Conservation (phyloP, 768 basidiomycete species). For the Panellus pusillus region DNA sequence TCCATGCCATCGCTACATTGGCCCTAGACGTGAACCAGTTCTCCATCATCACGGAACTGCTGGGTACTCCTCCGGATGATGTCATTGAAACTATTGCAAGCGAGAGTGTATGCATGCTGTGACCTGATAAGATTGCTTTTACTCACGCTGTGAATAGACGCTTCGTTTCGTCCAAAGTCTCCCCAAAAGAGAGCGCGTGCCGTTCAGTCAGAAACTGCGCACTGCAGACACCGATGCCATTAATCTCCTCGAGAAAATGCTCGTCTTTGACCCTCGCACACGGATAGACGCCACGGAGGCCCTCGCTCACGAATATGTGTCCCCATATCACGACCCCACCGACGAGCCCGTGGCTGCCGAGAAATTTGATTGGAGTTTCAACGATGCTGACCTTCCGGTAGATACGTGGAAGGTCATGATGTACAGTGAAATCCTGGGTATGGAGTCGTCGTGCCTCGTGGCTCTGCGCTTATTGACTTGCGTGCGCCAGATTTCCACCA, state of each 20-base stretch:
- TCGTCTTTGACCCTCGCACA: slow-evolving; percentile 97
- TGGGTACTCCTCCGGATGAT: slow-evolving; percentile 99
- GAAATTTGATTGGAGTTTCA: slow-evolving; percentile 99
- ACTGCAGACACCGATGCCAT: slow-evolving; percentile 88
- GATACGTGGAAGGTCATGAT: slow-evolving; percentile 99
- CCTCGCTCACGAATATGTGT: slow-evolving; percentile 91
- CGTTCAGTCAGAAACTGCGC: slow-evolving; percentile 90
- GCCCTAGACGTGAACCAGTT: slow-evolving; percentile 98
- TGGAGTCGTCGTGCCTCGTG: not conserved
- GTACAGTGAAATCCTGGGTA: slow-evolving; percentile 97
- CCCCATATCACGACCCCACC: slow-evolving; percentile 97
- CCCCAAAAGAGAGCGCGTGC: slow-evolving; percentile 93
- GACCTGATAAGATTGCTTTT: slow-evolving; percentile 13
- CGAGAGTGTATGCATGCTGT: slow-evolving; percentile 76
- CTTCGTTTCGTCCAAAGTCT: slow-evolving; percentile 97
- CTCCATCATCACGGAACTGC: slow-evolving; percentile 96
- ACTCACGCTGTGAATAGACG: slow-evolving; percentile 53
- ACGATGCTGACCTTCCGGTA: slow-evolving; percentile 96
- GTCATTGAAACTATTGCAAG: slow-evolving; percentile 98
- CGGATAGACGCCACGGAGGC: slow-evolving; percentile 92
- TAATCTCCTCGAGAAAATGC: slow-evolving; percentile 97
- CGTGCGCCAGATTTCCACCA: slow-evolving; percentile 71
- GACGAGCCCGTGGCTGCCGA: slow-evolving; percentile 94
- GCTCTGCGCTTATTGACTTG: not conserved
- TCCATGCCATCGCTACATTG: slow-evolving; percentile 8